Percentiles rank a stretch among this genome's conserved stretches.
phyloP scores from a whole-genome alignment of 2,329 filamentous ascomycete species.

The Macrophomina pseudophaseolina region DNA sequence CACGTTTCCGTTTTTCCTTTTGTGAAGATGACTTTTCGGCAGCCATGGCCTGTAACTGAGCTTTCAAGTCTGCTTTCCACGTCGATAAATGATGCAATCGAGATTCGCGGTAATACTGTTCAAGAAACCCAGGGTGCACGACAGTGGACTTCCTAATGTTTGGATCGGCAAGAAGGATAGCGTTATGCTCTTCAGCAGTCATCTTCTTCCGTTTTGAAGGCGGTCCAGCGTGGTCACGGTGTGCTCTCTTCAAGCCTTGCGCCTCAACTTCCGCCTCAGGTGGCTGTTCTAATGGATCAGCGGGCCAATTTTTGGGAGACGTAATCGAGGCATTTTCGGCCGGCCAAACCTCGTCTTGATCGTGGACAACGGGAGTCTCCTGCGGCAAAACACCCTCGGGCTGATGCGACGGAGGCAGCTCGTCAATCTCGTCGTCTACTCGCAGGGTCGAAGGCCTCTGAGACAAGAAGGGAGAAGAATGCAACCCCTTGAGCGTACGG shows the following conservation, averaged over 20 bases:
- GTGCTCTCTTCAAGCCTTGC: slow-evolving; percentile 2
- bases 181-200: slow-evolving; percentile 94
- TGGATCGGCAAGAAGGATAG: slow-evolving; percentile 80
- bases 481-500: slow-evolving; percentile 30
- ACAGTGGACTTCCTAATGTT: slow-evolving; percentile 86
- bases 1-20: slow-evolving; percentile 58
- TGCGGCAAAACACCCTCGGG: slow-evolving; percentile 34
- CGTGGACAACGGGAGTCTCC: background rate
- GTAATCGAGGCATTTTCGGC: slow-evolving; percentile 31
- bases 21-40: slow-evolving; percentile 67
- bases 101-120: slow-evolving; percentile 94
- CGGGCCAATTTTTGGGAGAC: slow-evolving; percentile 40
- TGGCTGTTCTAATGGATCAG: background rate
- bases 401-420: slow-evolving; percentile 39
- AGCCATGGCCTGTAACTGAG: slow-evolving; percentile 80
- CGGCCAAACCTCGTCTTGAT: slow-evolving; percentile 27
- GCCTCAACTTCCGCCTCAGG: background rate
- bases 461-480: slow-evolving; percentile 35
- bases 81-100: slow-evolving; percentile 92
- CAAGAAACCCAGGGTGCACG: slow-evolving; percentile 89
- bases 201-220: slow-evolving; percentile 52
- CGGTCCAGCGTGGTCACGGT: slow-evolving; percentile 9
- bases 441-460: slow-evolving; percentile 37
- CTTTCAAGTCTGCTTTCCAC: slow-evolving; percentile 95
- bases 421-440: slow-evolving; percentile 36